A percentile compares a stretch with the other conserved stretches of the same genome.
Evolutionary conservation across 1,139 yeast species (phyloP).

Genomic region (Trichomonascaceae sp.): DNA sequence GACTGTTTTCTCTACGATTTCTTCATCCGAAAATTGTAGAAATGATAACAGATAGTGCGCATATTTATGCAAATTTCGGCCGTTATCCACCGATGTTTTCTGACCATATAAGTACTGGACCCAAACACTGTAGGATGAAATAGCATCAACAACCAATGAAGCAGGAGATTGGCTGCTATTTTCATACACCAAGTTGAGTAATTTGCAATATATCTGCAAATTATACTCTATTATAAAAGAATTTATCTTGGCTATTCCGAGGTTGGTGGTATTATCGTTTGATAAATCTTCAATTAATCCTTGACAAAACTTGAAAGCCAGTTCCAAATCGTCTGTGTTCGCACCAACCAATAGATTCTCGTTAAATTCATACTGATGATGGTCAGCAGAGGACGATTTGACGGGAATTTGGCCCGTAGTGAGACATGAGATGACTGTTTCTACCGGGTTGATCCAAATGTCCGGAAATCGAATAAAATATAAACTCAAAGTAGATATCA

Average conservation of each 20-base stretch:
- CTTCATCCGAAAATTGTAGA: slow-evolving; percentile 37
- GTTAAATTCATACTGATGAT: neutral
- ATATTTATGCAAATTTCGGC: slow-evolving; percentile 31
- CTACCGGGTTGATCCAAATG: slow-evolving; percentile 28
- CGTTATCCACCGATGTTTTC: slow-evolving; percentile 26
- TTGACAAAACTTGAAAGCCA: slow-evolving; percentile 23
- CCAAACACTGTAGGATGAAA: slow-evolving; percentile 18
- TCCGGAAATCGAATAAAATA: slow-evolving; percentile 29
- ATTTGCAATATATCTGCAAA: slow-evolving; percentile 1
- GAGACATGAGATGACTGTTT: slow-evolving; percentile 1
- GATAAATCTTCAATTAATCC: slow-evolving; percentile 25
- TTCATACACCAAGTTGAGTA: slow-evolving; percentile 2
- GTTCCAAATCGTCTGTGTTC: slow-evolving; percentile 13
- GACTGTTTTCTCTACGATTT: slow-evolving; percentile 22
- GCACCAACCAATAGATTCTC: neutral
- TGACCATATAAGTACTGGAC: slow-evolving; percentile 17
- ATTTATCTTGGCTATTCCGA: slow-evolving; percentile 9
- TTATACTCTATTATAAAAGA: slow-evolving; percentile 12
- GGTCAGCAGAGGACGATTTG: neutral
- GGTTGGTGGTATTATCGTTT: slow-evolving; percentile 10
- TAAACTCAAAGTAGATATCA: slow-evolving; percentile 29
- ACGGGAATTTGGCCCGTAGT: neutral
- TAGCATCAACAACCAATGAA: slow-evolving; percentile 2
- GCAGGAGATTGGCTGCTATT: neutral
- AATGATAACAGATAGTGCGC: slow-evolving; percentile 36